Evolutionary conservation across 495 filamentous ascomycete species (phyloP), one percentile per base, ranked within the genome.

Genomic region (Hypoxylon trugodes): DNA sequence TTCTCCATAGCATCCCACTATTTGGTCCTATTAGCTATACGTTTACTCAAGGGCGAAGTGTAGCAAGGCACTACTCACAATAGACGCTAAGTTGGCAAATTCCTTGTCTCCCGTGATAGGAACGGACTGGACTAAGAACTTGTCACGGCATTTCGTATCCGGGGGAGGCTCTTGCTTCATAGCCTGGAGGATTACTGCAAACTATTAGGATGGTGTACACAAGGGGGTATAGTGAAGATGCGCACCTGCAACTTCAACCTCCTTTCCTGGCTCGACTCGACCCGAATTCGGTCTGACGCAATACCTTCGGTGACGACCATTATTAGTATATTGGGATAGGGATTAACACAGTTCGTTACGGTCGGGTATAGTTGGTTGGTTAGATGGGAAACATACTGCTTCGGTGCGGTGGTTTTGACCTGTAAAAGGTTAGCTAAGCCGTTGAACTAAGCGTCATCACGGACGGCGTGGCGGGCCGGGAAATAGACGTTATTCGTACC

Each of bases 331-430:
- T 49, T 9, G 15, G 60, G 74, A 68, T 42, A 70, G 61, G 64
- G 45, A 56, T 42, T 28, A 18, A 48, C 5, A 12, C n/a, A 26
- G 12, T 52, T 40, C 38, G 35, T 30, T 46, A 51, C 33, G 16
- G 51, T 46, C 59, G 32, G 45, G n/a, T 19, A 22, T 25, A 21
- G 47, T 6, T n/a, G 19, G 51, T 46, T 58, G 32, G 26, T 24
- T 13, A 24, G n/a, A n/a, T n/a, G 62, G 42, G 25, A 37, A 48
- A 75, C 91, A 70, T 91, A 98, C 94, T 97, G 94, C 77, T 98
- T 98, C 4, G 96, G 95, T 22, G 96, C 96, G 55, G 95, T 98
- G 33, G 95, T 98, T 87, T 98, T 98, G 73, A 98, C 95, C 93
- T 97, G 18, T 7, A 33, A 67, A 53, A 59, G 7, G 32, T 69